Percentiles rank a stretch among this genome's conserved stretches.
These are phyloP conservation scores for Arthrobotrys entomopaga DNA, from an alignment of 2,329 filamentous ascomycete species.

Conservation along the genomic window DNA sequence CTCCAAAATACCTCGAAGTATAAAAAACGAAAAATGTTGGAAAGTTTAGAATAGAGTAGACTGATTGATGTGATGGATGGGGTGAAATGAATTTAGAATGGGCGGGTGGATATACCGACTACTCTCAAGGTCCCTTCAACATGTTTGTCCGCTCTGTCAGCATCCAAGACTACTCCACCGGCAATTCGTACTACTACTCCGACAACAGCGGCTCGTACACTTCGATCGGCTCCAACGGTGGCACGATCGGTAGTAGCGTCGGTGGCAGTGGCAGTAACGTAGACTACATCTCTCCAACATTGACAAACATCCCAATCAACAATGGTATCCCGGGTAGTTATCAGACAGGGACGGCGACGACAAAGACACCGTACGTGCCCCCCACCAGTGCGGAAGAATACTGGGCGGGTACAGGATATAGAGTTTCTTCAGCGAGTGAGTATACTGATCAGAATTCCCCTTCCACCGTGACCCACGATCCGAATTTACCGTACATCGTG, in stretches of 20 bases:
- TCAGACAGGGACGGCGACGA: slow-evolving; percentile 68
- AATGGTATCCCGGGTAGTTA: slow-evolving; percentile 81
- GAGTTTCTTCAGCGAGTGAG: slow-evolving; percentile 53
- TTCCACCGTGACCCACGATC: slow-evolving; percentile 11
- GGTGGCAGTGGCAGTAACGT: slow-evolving; percentile 72
- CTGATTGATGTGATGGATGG: neutral
- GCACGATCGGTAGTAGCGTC: slow-evolving; percentile 68
- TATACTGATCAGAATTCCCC: slow-evolving; percentile 18
- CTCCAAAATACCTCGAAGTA: neutral
- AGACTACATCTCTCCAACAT: slow-evolving; percentile 66
- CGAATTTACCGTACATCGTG: slow-evolving; percentile 48
- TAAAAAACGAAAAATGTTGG: neutral
- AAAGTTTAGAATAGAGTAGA: slow-evolving; percentile 26
- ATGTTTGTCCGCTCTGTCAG: slow-evolving; percentile 83
- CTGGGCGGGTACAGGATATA: slow-evolving; percentile 51
- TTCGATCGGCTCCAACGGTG: slow-evolving; percentile 83
- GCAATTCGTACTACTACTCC: slow-evolving; percentile 82
- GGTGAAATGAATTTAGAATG: slow-evolving; percentile 70
- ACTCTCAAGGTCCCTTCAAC: slow-evolving; percentile 80
- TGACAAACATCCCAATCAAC: slow-evolving; percentile 62
- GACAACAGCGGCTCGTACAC: slow-evolving; percentile 81
- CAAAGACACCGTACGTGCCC: slow-evolving; percentile 68
- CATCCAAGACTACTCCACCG: slow-evolving; percentile 92
- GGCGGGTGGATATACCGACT: slow-evolving; percentile 88
- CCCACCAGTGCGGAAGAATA: slow-evolving; percentile 61